Base-by-base conservation (phyloP, 257 asterid genomes). In the Lycium barbarum region DNA sequence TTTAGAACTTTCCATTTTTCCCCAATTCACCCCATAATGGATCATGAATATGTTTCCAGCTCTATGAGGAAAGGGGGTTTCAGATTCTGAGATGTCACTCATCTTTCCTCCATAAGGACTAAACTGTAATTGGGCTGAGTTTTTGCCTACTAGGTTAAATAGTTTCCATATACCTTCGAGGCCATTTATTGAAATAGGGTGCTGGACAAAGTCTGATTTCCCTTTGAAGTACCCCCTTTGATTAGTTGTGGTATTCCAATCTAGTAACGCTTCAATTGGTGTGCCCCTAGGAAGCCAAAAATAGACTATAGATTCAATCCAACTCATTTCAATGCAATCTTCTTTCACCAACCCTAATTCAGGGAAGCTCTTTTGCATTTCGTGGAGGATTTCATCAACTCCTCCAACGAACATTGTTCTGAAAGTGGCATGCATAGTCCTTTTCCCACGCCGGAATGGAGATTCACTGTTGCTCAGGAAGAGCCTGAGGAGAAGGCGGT, bases 51-150 rank as follows among this genome's bases (percentile, higher is more conserved):
- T 61, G 1, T 71, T 71, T 71, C 55, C 79, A 71, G 3, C 57
- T 71, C 79, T 71, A 43, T 71, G 79, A 8, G 84, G 84, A 15
- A 82, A 82, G 0, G 84, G 78, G 2, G 22, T 43, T 45, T 67
- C 36, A 6, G n/a, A 45, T 53, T 63, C n/a, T 1, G 78, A 63
- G 9, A 82, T 6, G 11, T 63, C 84, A 14, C 33, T 20, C 63
- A 82, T 12, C 58, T 54, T 45, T 62, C 84, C 78, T 35, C 84
- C 84, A 8, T 63, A 63, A 4, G 84, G 78, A n/a, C 74, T 81
- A 4, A 81, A 6, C 4, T n/a, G n/a, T 15, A 81, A 0, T 53
- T 61, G 22, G 3, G 8, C 79, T 0, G 5, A 14, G 3, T 47
- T n/a, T 7, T 53, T 66, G 8, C 17, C 79, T 5, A 47, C 40